Evolutionary conservation across 176 grass and related monocot genomes (phyloP).

Genomic region (Metroxylon sagu): DNA sequence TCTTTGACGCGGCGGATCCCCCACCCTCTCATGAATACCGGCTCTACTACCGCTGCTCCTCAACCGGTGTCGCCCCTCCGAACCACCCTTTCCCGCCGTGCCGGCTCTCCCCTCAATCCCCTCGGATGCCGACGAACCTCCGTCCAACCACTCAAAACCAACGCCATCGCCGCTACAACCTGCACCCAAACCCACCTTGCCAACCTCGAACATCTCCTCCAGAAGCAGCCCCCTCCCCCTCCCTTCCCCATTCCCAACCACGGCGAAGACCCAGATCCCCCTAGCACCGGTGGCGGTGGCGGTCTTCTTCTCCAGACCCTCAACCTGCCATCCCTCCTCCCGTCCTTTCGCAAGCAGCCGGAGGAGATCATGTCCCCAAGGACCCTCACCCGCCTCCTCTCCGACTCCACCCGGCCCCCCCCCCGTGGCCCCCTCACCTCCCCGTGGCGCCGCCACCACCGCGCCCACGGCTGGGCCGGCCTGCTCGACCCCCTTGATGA

Average conservation of each 20-base stretch:
- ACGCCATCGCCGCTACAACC: too few species aligned
- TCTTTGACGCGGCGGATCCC: too few species aligned
- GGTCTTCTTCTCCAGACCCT: neutral
- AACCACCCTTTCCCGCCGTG: too few species aligned
- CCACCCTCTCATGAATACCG: too few species aligned
- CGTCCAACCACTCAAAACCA: too few species aligned
- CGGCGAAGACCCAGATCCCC: neutral
- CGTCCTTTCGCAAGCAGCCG: neutral
- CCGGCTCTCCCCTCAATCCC: too few species aligned
- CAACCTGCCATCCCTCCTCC: neutral
- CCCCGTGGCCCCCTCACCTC: conserved; percentile 40
- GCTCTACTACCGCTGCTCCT: too few species aligned
- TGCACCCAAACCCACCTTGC: neutral
- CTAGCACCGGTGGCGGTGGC: neutral
- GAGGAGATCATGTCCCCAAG: neutral
- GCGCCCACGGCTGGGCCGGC: conserved; percentile 31
- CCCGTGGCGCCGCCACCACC: conserved; percentile 29
- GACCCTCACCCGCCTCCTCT: neutral
- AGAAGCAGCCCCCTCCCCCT: neutral
- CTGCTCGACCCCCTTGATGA: conserved; percentile 48
- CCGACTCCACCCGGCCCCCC: conserved; percentile 20
- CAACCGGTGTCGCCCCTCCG: too few species aligned
- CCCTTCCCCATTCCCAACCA: neutral
- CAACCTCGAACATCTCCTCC: neutral
- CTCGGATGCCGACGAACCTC: too few species aligned